Base-by-base conservation (phyloP, 768 basidiomycete species). In the Pleurotus pulmonarius region DNA sequence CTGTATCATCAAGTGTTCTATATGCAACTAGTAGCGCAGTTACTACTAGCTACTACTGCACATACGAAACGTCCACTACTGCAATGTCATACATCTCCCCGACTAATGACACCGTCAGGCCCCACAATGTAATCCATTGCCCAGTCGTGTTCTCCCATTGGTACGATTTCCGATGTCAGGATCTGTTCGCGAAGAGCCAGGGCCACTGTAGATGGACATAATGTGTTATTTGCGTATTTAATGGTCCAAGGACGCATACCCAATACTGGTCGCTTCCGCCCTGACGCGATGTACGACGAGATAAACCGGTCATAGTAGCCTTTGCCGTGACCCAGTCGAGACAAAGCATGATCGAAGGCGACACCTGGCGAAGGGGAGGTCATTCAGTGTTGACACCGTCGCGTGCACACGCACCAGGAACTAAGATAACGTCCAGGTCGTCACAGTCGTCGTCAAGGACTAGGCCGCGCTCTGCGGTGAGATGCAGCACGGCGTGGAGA, bases 251-350 rank as follows among this genome's bases (percentile, higher is more conserved):
- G 40, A 59, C 51, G 57, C 74, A 57, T 60, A 90, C 90, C 83
- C 53, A 91, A 75, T 26, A 85, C 61, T 1, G 90, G 86, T 55
- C 70, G 75, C 20, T 71, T 70, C 57, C 72, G 70, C 22, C 73
- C 72, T 53, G 70, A 71, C 12, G 71, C 63, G 26, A 73, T 66
- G 58, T 90, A 90, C 1, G 75, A 67, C 2, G 82, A 69, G 37
- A 92, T 73, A 69, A 89, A 92, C 12, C 78, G 75, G 70, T 92
- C 90, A 61, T 92, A 92, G 70, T 88, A 91, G 5, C 90, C 90
- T 67, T 88, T 92, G 20, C 90, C 90, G 60, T 91, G 88, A 8
- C 90, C 90, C 25, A 92, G 77, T 26, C 90, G 83, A 47, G 83
- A 83, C 54, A 86, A 66, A 13, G 79, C 78, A 41, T 72, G 75